phyloP scores from a whole-genome alignment of 768 basidiomycete species.

The Tricholoma furcatifolium region DNA sequence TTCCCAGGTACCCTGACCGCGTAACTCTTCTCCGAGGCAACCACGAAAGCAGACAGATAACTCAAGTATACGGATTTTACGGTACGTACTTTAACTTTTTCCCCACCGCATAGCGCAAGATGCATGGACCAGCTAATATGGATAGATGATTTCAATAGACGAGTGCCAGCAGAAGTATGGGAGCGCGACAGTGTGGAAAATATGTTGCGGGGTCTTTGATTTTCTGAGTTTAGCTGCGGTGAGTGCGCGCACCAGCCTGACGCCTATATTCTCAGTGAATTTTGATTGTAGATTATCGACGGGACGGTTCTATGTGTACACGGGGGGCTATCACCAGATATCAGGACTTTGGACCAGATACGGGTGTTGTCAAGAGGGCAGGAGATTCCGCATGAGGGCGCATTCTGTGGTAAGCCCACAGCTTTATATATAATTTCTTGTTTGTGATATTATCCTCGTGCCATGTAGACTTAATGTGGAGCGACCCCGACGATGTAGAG shows the following conservation, averaged over 20 bases:
- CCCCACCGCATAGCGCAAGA: background rate
- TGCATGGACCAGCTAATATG: background rate
- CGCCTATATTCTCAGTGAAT: background rate
- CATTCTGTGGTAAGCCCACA: slow-evolving; percentile 75
- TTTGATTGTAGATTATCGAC: slow-evolving; percentile 78
- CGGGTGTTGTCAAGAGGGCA: slow-evolving; percentile 91
- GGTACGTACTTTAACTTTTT: slow-evolving; percentile 47
- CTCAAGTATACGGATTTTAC: slow-evolving; percentile 98
- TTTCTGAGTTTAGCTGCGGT: slow-evolving; percentile 94
- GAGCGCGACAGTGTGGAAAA: slow-evolving; percentile 93
- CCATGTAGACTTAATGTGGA: slow-evolving; percentile 97
- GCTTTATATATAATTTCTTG: background rate
- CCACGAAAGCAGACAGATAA: slow-evolving; percentile 96
- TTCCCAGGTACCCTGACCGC: slow-evolving; percentile 81
- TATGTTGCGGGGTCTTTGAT: slow-evolving; percentile 96
- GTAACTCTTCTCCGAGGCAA: slow-evolving; percentile 92
- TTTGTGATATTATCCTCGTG: no score
- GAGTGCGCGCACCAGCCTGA: slow-evolving; percentile 22
- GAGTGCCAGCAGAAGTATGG: slow-evolving; percentile 99
- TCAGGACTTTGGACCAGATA: slow-evolving; percentile 92
- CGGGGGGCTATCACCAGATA: slow-evolving; percentile 94
- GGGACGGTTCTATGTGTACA: slow-evolving; percentile 92
- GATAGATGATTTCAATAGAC: slow-evolving; percentile 45
- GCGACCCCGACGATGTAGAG: slow-evolving; percentile 91
- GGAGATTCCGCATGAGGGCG: slow-evolving; percentile 98